Evolutionary conservation across 305 asterid species (phyloP).

Genomic region (Plantago lanceolata): DNA sequence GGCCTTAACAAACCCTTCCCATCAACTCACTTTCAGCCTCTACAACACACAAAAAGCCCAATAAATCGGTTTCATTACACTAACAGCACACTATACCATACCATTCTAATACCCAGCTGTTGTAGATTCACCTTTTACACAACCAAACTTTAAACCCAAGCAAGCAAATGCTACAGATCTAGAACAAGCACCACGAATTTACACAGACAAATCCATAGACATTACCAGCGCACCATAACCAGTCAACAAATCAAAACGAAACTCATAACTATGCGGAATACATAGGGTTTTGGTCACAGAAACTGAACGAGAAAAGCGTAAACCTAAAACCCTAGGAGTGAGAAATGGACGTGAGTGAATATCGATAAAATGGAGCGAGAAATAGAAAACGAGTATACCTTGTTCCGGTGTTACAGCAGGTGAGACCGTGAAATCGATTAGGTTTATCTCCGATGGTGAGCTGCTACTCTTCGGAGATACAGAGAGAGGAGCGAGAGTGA

Average conservation of each 20-base stretch:
- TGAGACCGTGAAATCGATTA: too few relatives aligned
- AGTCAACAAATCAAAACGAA: background rate
- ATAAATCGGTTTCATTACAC: too few relatives aligned
- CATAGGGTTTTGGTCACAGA: background rate
- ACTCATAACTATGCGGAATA: background rate
- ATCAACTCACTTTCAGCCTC: too few relatives aligned
- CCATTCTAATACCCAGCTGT: background rate
- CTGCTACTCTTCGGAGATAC: background rate
- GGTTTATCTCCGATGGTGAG: background rate
- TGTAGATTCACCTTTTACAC: background rate
- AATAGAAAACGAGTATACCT: background rate
- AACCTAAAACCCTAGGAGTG: constrained; percentile 1
- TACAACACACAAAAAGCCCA: too few relatives aligned
- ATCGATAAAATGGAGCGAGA: background rate
- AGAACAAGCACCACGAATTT: constrained; percentile 2
- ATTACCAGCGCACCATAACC: background rate
- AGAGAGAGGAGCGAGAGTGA: too few relatives aligned
- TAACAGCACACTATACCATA: too few relatives aligned
- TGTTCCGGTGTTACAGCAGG: background rate
- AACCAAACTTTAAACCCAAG: background rate
- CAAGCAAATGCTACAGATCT: constrained; percentile 4
- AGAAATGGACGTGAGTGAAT: background rate
- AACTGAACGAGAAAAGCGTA: background rate
- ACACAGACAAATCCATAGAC: background rate
- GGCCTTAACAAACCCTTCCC: too few relatives aligned